These are phyloP conservation scores for Ulota crispa DNA, from an alignment of 225 moss, liverwort and hornwort species.

Conservation along the genomic window DNA sequence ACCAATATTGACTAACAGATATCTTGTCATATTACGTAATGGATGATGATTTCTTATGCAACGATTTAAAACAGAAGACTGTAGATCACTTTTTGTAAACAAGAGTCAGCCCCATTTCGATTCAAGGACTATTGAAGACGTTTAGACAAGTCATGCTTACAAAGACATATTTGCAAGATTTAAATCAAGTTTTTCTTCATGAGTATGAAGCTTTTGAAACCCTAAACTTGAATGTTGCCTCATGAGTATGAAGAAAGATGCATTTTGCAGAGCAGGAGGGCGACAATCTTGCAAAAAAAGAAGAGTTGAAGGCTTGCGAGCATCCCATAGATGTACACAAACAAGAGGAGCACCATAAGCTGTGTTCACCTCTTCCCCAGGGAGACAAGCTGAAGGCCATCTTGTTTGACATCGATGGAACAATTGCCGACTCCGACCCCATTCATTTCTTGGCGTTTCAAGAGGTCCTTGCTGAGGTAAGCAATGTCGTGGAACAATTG, in stretches of 20 bases:
- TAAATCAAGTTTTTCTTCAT: too few species aligned
- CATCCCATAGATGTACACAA: slow-evolving; percentile 15
- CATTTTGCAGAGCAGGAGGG: slow-evolving; percentile 47
- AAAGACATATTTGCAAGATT: too few species aligned
- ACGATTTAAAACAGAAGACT: background rate
- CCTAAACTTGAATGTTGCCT: background rate
- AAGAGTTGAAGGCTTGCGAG: slow-evolving; percentile 14
- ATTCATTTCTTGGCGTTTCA: slow-evolving; percentile 66
- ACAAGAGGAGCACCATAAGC: slow-evolving; percentile 34
- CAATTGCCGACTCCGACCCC: slow-evolving; percentile 53
- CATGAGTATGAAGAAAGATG: background rate
- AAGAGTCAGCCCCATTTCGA: too few species aligned
- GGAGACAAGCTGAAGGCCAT: slow-evolving; percentile 48
- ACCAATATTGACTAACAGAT: too few species aligned
- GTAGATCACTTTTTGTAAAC: too few species aligned
- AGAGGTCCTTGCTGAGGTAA: slow-evolving; percentile 46
- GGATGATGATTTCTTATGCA: background rate
- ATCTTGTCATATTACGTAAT: background rate
- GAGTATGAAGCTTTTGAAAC: too few species aligned
- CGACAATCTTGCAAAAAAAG: background rate
- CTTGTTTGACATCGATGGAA: slow-evolving; percentile 59
- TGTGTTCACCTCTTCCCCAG: slow-evolving; percentile 41
- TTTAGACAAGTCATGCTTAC: too few species aligned
- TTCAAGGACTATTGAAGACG: too few species aligned
- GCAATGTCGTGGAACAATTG: background rate